A percentile compares a stretch with the other conserved stretches of the same genome.
Evolutionary conservation across 306 rosid species (phyloP).

Genomic region (Lupinus albus): DNA sequence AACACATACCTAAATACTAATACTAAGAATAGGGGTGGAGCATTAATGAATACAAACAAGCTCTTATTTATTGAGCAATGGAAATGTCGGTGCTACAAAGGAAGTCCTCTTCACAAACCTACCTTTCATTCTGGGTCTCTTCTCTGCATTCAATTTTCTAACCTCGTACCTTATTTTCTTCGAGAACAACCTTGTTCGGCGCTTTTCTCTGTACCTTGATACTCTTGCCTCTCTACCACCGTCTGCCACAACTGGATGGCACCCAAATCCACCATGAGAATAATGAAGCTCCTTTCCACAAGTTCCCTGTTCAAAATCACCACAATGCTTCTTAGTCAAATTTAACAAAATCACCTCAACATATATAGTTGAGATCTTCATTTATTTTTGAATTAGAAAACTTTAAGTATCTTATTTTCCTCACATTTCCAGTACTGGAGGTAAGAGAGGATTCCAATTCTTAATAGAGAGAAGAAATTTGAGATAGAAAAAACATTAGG

Average conservation of each 20-base stretch:
- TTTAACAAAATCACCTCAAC: neutral
- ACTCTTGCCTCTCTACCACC: constrained; percentile 91
- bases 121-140: constrained; percentile 97
- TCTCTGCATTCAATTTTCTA: constrained; percentile 92
- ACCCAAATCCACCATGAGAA: constrained; percentile 49
- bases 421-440: too few relatives aligned
- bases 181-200: constrained; percentile 81
- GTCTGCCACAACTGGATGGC: constrained; percentile 48
- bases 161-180: constrained; percentile 97
- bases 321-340: constrained; percentile 5
- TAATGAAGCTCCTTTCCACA: constrained; percentile 41
- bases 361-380: too few relatives aligned
- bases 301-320: constrained; percentile 39
- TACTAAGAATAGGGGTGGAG: constrained; percentile 33
- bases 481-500: too few relatives aligned
- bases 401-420: too few relatives aligned
- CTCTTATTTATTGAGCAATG: constrained; percentile 43
- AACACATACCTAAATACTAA: neutral
- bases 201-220: constrained; percentile 84
- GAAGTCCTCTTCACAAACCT: constrained; percentile 84
- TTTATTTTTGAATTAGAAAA: too few relatives aligned
- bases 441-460: too few relatives aligned
- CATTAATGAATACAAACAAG: neutral
- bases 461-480: too few relatives aligned
- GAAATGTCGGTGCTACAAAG: constrained; percentile 52